Evolutionary conservation across 352 stramenopile genomes (phyloP), one percentile per base, ranked within the genome.

Genomic region (Thalassiosira ordinaria): DNA sequence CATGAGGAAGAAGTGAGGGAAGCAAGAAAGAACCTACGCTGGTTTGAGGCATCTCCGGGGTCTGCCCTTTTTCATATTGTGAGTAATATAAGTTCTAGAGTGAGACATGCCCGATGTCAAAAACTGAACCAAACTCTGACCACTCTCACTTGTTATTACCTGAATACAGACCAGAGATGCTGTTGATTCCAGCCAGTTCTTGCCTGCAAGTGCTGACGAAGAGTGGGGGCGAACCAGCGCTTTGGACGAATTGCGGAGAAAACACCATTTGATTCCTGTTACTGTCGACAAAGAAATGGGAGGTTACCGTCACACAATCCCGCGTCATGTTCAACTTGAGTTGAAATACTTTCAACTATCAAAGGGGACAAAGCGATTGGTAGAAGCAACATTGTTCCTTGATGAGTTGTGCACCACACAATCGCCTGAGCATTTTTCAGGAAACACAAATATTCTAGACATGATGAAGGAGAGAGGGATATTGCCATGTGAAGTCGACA

Each of bases 1-100:
- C 98, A 96, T 75, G 97, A 97, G 63, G 93, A 97, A 80, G 55
- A 91, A 61, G 66, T 95, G 1, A 68, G 73, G 11, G 74, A 81
- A 51, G 46, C 72, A 47, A 78, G 74, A 68, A 65, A 82, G 29
- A 78, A 84, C 18, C 65, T 86, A 31, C 76, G 87, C 2, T 92
- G 87, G 87, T 92, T 87, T 61, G 87, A 92, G 67, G 78, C 74
- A 27, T 37, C 68, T 33, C 26, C 73, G 22, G 78, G 75, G 18
- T 83, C 82, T 29, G 80, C 70, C 29, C 57, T 94, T 33, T 92
- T 91, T 57, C 79, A 92, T 33, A 88, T 94, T 67, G 72, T 83
- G 44, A 82, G 79, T 81, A 37, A 47, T 3, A 29, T 8, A 59
- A 52, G 26, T 22, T 4, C 3, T 1, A 46, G n/a, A n/a, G n/a